These are phyloP conservation scores for Meira miltonrushii DNA, from an alignment of 1,284 basidiomycete genomes.

Conservation along the genomic window DNA sequence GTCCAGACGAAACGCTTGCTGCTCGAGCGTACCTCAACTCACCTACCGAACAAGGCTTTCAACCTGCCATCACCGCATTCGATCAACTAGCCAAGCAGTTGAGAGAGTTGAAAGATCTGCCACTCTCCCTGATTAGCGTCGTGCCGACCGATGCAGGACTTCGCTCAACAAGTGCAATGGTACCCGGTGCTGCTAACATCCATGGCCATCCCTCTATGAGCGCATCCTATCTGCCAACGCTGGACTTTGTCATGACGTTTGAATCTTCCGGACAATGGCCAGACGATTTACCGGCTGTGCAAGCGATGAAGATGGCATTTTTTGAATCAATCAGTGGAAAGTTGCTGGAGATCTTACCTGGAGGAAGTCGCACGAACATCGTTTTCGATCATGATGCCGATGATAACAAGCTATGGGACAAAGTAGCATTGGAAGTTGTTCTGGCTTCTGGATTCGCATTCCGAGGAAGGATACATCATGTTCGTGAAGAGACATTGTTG, in stretches of 20 bases:
- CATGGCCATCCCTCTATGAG: slow-evolving; percentile 44
- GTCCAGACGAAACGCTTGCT: slow-evolving; percentile 49
- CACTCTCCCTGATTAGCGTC: slow-evolving; percentile 72
- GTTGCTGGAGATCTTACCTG: slow-evolving; percentile 20
- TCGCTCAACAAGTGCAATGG: slow-evolving; percentile 76
- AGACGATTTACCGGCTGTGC: slow-evolving; percentile 84
- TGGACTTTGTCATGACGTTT: slow-evolving; percentile 57
- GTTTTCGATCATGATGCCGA: slow-evolving; percentile 56
- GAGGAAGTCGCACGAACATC: slow-evolving; percentile 14
- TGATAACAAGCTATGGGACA: slow-evolving; percentile 39
- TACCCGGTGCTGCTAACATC: slow-evolving; percentile 59
- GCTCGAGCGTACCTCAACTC: slow-evolving; percentile 49
- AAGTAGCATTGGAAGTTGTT: slow-evolving; percentile 70
- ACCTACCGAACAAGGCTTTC: slow-evolving; percentile 59
- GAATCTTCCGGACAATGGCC: slow-evolving; percentile 86
- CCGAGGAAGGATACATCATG: slow-evolving; percentile 74
- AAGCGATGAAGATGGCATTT: slow-evolving; percentile 91
- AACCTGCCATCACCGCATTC: slow-evolving; percentile 71
- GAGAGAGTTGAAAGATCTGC: slow-evolving; percentile 69
- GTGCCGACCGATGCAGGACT: slow-evolving; percentile 64
- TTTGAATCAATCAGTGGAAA: slow-evolving; percentile 42
- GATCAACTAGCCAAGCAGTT: slow-evolving; percentile 72
- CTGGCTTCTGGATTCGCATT: slow-evolving; percentile 83
- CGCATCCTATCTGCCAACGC: slow-evolving; percentile 54
- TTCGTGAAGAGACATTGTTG: slow-evolving; percentile 74